Evolutionary conservation across 2,329 filamentous ascomycete genomes (phyloP), one percentile per base, ranked within the genome.

Genomic region (Cercospora sp.): DNA sequence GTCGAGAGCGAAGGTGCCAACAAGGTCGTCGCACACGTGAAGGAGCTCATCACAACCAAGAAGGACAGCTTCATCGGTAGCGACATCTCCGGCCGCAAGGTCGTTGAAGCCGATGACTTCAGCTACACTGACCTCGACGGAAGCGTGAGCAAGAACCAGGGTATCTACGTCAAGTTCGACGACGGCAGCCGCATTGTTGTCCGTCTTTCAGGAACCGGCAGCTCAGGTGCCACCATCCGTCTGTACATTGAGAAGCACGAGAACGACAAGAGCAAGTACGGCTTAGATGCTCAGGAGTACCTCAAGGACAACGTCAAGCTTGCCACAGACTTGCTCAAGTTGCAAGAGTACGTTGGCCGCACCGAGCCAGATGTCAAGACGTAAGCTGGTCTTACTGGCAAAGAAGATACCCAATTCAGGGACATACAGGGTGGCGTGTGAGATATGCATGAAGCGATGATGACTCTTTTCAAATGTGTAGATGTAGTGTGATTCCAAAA

Each of bases 81-180:
- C 76, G 90, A 88, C 74, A 86, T 98, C 74, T 86, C 87, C 72
- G 92, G 91, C 72, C 91, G 91, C 79, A 96, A 93, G 77, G 93
- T 97, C 53, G 84, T 89, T 60, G 92, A 96, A 75, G 94, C 94
- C 6, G 95, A 94, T 73, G 94, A 99, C 86, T 99, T 99, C 82
- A 93, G 92, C 33, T 99, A 99, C 87, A 98, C 93, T 8, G 95
- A 99, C 78, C 89, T 99, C n/a, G 95, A 99, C 77, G 95, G 94
- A 70, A 97, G 93, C 72, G 92, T 98, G 64, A 91, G 93, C 77
- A 92, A 93, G 79, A 96, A 97, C 85, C 95, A 99, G 84, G 95
- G 95, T 72, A 89, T 99, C 74, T 99, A 92, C 79, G 91, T 94
- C 79, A 91, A 92, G 81, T 98, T 98, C 82, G 93, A 93, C 65